Evolutionary conservation across 2,329 filamentous ascomycete genomes (phyloP), one percentile per base, ranked within the genome.

Genomic region (Venturia oleaginea): DNA sequence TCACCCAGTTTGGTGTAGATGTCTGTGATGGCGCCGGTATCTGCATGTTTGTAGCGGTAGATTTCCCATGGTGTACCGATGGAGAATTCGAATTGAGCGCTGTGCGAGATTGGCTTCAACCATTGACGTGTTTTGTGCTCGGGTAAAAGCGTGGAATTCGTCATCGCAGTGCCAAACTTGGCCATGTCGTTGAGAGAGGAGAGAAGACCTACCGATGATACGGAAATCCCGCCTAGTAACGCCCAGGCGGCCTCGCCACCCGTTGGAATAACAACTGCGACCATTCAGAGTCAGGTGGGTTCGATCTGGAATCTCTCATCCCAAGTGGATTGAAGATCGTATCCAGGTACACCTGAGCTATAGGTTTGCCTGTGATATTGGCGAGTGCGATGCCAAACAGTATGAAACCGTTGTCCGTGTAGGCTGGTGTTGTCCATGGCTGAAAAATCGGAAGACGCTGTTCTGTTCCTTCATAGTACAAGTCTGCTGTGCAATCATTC

Each of bases 351-450:
- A 80, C 71, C 1, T 80, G 71, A 1, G 72, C 70, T 22, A 78
- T 77, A 0, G 75, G 67, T 59, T 74, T 75, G 4, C 77, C 76
- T 0, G 77, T 79, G 0, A 79, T 73, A 6, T 74, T 74, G 65
- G 82, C 78, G 0, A 84, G 71, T 0, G 78, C 78, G 0, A 78
- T 70, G 2, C 78, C 79, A 0, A 83, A 74, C 2, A 82, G 65
- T 1, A 76, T 71, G 24, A 80, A 79, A 0, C 74, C 80, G 3
- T 77, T 71, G 67, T 84, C 83, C 34, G 80, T 79, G 69, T 84
- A 84, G 2, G 76, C 72, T 0, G 81, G 80, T 2, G 73, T 77
- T 0, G 76, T 74, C 67, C 78, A 80, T 0, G 81, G 76, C 0
- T 71, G 68, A 61, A 78, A 81, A 1, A 76, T 71, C 0, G 80